Base-by-base conservation (phyloP, 768 basidiomycete genomes). In the Naganishia onofrii region DNA sequence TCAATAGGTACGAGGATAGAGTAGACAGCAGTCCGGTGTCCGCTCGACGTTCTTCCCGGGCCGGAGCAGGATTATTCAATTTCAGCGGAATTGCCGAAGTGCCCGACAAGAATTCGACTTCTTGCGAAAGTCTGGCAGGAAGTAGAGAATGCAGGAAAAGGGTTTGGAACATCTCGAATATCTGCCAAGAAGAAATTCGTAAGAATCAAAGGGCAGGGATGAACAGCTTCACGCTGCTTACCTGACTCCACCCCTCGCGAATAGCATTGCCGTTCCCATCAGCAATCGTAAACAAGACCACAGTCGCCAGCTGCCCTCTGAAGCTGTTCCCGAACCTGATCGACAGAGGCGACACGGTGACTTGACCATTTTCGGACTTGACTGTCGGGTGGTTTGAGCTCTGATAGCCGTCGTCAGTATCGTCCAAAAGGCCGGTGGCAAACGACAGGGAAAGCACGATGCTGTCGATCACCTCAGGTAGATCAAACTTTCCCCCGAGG, bases 61-160 rank as follows among this genome's bases (percentile, higher is more conserved):
- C 86, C 32, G 86, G 84, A 0, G 77, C 65, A 1, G 90, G 87
- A 72, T 88, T 85, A 73, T 86, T 86, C 28, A 91, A 87, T 71
- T 89, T 88, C 53, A 98, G 84, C 29, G 96, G 95, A 74, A 98
- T 98, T 84, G 88, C 89, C 8, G 92, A 90, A 36, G 89, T 87
- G 19, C 93, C 94, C n/a, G 93, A 93, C 10, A 97, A 85, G 83
- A 99, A 98, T 77, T 98, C 96, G 78, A 96, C 95, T 91, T 96
- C 94, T 79, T 95, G 92, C 13, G 96, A 83, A 90, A 99, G 91
- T 60, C 89, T 85, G 12, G 85, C 87, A 0, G 96, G 96, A 21
- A 99, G 84, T 29, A 98, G 84, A 21, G 94, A 94, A 78, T 98
- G 91, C 55, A 97, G 81, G 82, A 98, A 99, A 28, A 99, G 84